Base-by-base conservation (phyloP, 176 grass and related monocot genomes). In the Urochloa ruziziensis region DNA sequence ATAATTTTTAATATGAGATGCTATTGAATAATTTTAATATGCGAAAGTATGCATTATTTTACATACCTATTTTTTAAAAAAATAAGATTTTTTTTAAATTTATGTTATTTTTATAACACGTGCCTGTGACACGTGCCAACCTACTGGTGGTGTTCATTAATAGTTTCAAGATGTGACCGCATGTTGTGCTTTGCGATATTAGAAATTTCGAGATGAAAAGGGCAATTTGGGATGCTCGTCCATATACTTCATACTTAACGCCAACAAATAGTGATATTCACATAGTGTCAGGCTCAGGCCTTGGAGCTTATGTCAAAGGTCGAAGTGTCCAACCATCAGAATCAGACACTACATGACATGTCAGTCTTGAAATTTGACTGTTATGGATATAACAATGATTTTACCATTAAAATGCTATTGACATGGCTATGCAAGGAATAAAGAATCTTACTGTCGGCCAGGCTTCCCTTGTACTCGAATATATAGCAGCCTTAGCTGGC, bases 241-340 rank as follows among this genome's bases (percentile, higher is more conserved):
- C 62, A n/a, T 40, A 6, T 16, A 25, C 66, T 68, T 68, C 7
- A 11, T 29, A 69, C 49, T 72, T 79, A 80, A 65, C 80, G 44
- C 76, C 84, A 63, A 33, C 57, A 56, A 63, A 25, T 79, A 73
- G 57, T 64, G 67, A 64, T 86, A 54, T 33, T 37, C 19, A 53
- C 46, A 21, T 64, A 37, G 19, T 73, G 35, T 32, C 43, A 72
- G 56, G 56, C 42, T 32, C 43, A 72, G 56, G 56, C 42, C 39
- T 73, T 37, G 13, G 67, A 80, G 43, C 46, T 65, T 64, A 51
- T 54, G 72, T 34, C 67, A 54, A 77, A 57, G 48, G 74, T 24
- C n/a, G n/a, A n/a, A n/a, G n/a, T n/a, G n/a, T n/a, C 71, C 73
- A 33, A 56, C 1, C 25, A 84, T 84, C 73, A 76, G 27, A 77